A percentile compares a stretch with the other conserved stretches of the same genome.
These are phyloP conservation scores for Beauveria varroae DNA, from an alignment of 2,329 filamentous ascomycete genomes.

Conservation along the genomic window DNA sequence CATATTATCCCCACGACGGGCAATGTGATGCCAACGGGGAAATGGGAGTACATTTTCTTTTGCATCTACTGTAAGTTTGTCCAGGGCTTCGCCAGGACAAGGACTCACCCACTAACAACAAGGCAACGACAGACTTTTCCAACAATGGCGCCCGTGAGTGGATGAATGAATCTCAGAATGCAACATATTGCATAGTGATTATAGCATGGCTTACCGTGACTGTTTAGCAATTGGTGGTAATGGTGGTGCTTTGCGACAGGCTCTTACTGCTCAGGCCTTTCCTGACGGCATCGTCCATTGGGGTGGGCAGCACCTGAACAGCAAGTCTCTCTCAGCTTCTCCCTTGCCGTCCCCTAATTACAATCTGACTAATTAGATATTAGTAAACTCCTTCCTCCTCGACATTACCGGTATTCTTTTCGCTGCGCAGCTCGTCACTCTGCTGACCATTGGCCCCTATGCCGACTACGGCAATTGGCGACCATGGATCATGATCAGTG, in stretches of 20 bases:
- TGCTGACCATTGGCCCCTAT: slow-evolving; percentile 17
- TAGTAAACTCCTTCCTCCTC: slow-evolving; percentile 15
- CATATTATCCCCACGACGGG: slow-evolving; percentile 14
- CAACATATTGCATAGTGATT: not conserved
- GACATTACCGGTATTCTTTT: slow-evolving; percentile 18
- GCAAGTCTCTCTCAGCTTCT: not conserved
- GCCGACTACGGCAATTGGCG: slow-evolving; percentile 19
- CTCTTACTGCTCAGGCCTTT: slow-evolving; percentile 8
- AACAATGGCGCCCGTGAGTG: slow-evolving; percentile 15
- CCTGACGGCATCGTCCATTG: slow-evolving; percentile 10
- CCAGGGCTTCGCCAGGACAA: not conserved
- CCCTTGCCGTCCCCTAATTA: too few relatives aligned
- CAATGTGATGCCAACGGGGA: slow-evolving; percentile 11
- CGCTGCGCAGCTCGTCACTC: slow-evolving; percentile 16
- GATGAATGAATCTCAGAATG: not conserved
- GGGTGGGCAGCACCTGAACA: slow-evolving; percentile 6
- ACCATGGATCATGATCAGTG: slow-evolving; percentile 18
- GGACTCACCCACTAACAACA: not conserved
- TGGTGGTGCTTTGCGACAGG: slow-evolving; percentile 13
- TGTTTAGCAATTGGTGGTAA: slow-evolving; percentile 13
- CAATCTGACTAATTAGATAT: not conserved
- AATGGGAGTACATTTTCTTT: slow-evolving; percentile 15
- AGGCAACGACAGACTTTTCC: slow-evolving; percentile 12
- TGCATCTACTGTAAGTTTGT: slow-evolving; percentile 13
- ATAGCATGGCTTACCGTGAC: not conserved